A percentile compares a stretch with the other conserved stretches of the same genome.
Evolutionary conservation across 2,329 filamentous ascomycete species (phyloP).

Genomic region (Stachybotrys chlorohalonatus): DNA sequence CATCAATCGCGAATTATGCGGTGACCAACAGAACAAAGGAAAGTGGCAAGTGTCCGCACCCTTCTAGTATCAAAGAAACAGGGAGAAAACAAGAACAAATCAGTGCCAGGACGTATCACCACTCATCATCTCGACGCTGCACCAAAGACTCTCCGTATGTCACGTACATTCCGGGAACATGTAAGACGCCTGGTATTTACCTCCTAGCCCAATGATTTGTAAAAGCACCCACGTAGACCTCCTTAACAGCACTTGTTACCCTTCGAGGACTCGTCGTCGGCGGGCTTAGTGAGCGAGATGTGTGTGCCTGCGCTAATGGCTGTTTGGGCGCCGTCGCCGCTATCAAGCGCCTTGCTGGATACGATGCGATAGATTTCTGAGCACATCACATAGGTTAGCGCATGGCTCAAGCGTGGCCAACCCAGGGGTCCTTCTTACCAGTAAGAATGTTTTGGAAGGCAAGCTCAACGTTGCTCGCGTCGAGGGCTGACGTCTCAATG

Average conservation of each 20-base stretch:
- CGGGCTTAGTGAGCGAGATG: conserved; percentile 79
- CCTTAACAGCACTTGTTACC: conserved; percentile 71
- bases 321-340: conserved; percentile 71
- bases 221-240: conserved; percentile 12
- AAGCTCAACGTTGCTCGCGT: conserved; percentile 97
- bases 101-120: conserved; percentile 18
- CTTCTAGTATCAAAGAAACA: conserved; percentile 28
- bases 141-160: conserved; percentile 19
- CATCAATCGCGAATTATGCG: conserved; percentile 25
- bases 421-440: conserved; percentile 46
- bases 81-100: conserved; percentile 5
- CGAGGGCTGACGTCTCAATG: conserved; percentile 97
- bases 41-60: conserved; percentile 29
- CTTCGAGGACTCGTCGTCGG: conserved; percentile 67
- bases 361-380: conserved; percentile 99
- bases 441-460: conserved; percentile 99
- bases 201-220: conserved; percentile 16
- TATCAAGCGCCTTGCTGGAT: conserved; percentile 92
- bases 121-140: conserved; percentile 21
- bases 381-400: neutral
- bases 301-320: conserved; percentile 72
- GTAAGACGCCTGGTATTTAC: conserved; percentile 24
- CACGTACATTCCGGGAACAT: conserved; percentile 23
- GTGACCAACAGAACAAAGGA: conserved; percentile 30
- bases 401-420: neutral